phyloP scores from a whole-genome alignment of 139 green algal species.

The Chlorella sorokiniana region DNA sequence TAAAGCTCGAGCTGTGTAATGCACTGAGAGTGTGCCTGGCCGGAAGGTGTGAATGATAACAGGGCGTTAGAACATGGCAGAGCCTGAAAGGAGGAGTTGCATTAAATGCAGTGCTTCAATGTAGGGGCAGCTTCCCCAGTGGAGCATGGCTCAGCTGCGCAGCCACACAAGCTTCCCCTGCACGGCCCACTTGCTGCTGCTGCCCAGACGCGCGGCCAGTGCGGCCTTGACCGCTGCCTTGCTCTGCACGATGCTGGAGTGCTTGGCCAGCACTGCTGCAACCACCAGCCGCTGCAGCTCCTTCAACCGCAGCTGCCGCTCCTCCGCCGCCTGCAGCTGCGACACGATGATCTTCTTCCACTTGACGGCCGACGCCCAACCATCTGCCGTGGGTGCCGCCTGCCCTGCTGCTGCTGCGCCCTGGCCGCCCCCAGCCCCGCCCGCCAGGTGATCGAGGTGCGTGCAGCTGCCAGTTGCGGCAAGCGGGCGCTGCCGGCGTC shows the following conservation, averaged over 20 bases:
- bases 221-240: slow-evolving; percentile 30
- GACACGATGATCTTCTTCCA: slow-evolving; percentile 50
- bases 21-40: no score
- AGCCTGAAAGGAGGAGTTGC: no score
- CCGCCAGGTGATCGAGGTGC: slow-evolving; percentile 4
- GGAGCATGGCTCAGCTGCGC: no score
- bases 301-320: slow-evolving; percentile 41
- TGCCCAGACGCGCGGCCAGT: neutral
- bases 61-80: no score
- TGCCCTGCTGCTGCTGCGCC: neutral
- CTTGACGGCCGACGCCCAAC: slow-evolving; percentile 33
- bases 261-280: slow-evolving; percentile 31
- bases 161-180: slow-evolving; percentile 40
- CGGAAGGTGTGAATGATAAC: no score
- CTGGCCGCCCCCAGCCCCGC: neutral
- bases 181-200: slow-evolving; percentile 40
- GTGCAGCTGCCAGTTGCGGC: slow-evolving; percentile 12
- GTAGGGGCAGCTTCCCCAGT: neutral
- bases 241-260: neutral
- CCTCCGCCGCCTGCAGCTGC: slow-evolving; percentile 26
- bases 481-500: neutral
- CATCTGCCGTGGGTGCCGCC: neutral
- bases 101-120: neutral
- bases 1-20: no score
- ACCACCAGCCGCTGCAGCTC: slow-evolving; percentile 28